phyloP scores from a whole-genome alignment of 352 stramenopile species.

The Phytophthora sp. region DNA sequence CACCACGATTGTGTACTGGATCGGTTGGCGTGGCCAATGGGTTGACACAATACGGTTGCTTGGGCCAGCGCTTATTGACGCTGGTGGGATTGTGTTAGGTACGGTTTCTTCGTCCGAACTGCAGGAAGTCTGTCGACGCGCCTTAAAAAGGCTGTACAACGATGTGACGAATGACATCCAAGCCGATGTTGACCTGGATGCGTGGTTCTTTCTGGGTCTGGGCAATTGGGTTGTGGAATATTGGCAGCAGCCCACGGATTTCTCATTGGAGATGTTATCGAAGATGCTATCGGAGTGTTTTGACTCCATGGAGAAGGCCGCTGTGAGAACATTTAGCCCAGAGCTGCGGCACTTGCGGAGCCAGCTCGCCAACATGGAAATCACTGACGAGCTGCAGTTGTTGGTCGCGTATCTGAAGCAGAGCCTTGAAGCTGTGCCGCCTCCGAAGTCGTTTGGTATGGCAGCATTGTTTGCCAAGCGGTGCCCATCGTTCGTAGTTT shows the following conservation, averaged over 20 bases:
- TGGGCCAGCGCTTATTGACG: constrained; percentile 69
- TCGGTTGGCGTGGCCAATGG: constrained; percentile 56
- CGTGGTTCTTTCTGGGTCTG: constrained; percentile 73
- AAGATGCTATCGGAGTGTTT: constrained; percentile 67
- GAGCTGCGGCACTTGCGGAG: constrained; percentile 56
- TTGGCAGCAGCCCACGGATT: constrained; percentile 82
- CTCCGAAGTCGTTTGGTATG: constrained; percentile 43
- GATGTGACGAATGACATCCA: constrained; percentile 61
- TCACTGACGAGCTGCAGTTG: constrained; percentile 54
- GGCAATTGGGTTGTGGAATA: constrained; percentile 79
- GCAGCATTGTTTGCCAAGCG: constrained; percentile 60
- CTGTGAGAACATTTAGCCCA: constrained; percentile 55
- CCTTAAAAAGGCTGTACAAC: constrained; percentile 54
- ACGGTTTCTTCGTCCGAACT: constrained; percentile 51
- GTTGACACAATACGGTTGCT: constrained; percentile 55
- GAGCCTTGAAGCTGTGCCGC: constrained; percentile 59
- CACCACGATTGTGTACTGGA: constrained; percentile 64
- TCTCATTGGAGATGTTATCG: constrained; percentile 74
- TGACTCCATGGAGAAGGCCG: constrained; percentile 53
- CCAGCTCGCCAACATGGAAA: constrained; percentile 51
- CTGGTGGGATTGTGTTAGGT: constrained; percentile 61
- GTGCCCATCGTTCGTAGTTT: constrained; percentile 69
- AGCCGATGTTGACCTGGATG: constrained; percentile 69
- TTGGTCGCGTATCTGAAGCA: constrained; percentile 74
- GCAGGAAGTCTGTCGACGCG: constrained; percentile 45